phyloP scores from a whole-genome alignment of 176 grass and related monocot species.

The Raddia distichophylla region DNA sequence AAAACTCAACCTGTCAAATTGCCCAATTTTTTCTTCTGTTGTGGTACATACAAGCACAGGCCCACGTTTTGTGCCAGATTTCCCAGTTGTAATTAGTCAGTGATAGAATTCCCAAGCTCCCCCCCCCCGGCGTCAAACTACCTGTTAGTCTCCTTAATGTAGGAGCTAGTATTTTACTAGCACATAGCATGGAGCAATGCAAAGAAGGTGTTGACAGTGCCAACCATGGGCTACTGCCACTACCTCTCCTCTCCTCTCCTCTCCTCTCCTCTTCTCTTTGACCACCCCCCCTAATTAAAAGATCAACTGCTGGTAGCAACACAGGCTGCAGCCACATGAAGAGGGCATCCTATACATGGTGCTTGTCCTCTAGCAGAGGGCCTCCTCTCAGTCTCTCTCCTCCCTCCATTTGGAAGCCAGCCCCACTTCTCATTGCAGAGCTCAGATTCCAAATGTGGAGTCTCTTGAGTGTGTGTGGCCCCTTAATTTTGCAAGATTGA shows the following conservation, averaged over 20 bases:
- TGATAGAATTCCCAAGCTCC: too few relatives aligned
- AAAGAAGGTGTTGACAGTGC: conserved; percentile 23
- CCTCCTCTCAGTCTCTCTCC: not conserved
- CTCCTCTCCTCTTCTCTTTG: conserved; percentile 43
- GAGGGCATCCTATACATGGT: conserved; percentile 29
- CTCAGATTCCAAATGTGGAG: conserved; percentile 33
- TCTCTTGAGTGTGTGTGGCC: not conserved
- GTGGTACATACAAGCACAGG: not conserved
- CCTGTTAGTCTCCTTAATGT: not conserved
- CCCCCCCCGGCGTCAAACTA: not conserved
- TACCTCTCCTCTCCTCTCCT: not conserved
- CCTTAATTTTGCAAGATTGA: not conserved
- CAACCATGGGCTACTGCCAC: conserved; percentile 4
- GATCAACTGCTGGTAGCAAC: conserved; percentile 12
- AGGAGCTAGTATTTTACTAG: not conserved
- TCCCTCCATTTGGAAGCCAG: conserved; percentile 13
- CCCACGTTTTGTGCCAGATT: not conserved
- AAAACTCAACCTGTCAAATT: not conserved
- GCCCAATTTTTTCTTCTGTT: not conserved
- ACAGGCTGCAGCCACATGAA: conserved; percentile 14
- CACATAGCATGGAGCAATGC: not conserved
- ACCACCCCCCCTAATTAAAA: conserved; percentile 45
- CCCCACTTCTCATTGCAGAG: not conserved
- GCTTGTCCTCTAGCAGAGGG: conserved; percentile 46
- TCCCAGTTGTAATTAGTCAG: not conserved